Conservation (phyloP, 768 basidiomycete species). For the Hygrocybe punicea region DNA sequence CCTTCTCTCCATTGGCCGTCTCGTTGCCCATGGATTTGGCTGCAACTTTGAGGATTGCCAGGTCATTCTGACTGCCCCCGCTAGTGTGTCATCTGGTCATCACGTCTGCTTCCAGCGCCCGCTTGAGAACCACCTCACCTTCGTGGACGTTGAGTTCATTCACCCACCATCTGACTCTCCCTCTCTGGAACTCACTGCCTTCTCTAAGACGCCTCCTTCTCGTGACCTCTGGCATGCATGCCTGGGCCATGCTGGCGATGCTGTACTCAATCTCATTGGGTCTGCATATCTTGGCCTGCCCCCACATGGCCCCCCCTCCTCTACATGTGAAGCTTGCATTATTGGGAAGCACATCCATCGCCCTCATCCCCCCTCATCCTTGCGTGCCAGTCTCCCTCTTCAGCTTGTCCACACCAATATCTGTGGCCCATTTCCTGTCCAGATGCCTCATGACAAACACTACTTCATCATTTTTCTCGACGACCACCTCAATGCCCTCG, state of each 20-base stretch:
- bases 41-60: conserved; percentile 5
- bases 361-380: background rate
- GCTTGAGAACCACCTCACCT: background rate
- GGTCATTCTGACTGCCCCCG: conserved; percentile 2
- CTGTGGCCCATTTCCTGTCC: conserved; percentile 22
- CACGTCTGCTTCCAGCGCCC: too few relatives aligned
- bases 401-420: conserved; percentile 22
- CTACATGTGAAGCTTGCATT: conserved; percentile 21
- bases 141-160: background rate
- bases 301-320: conserved; percentile 1
- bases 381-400: background rate
- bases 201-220: background rate
- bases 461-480: conserved; percentile 17
- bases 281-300: conserved; percentile 18
- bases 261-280: conserved; percentile 15
- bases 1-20: conserved; percentile 18
- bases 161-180: background rate
- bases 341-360: conserved; percentile 23
- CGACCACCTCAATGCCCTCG: conserved; percentile 5
- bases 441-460: conserved; percentile 8
- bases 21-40: conserved; percentile 10
- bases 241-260: conserved; percentile 22
- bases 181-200: background rate
- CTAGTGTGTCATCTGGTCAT: background rate
- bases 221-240: conserved; percentile 22